Evolutionary conservation across 345 rosid species (phyloP).

Genomic region (Heritiera fomes): DNA sequence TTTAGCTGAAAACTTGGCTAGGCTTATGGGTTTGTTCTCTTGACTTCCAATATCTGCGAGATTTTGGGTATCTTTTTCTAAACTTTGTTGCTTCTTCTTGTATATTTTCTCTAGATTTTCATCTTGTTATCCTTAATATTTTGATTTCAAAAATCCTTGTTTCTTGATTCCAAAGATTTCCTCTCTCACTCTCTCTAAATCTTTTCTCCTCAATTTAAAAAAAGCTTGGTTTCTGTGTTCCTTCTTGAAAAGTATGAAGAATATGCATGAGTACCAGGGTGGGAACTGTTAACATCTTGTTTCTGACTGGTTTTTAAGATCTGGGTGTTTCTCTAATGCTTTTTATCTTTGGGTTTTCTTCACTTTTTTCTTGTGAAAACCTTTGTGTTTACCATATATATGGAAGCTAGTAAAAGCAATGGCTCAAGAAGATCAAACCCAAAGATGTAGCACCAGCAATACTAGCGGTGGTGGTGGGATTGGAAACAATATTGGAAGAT

Average conservation of each 20-base stretch:
- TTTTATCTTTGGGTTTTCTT: conserved; percentile 1
- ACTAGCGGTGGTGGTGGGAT: conserved; percentile 25
- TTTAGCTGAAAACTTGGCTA: conserved; percentile 35
- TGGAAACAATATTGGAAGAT: conserved; percentile 29
- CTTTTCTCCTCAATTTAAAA: neutral
- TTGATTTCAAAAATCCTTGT: conserved; percentile 13
- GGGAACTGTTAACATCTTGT: neutral
- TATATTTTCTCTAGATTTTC: conserved; percentile 23
- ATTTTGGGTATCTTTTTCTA: conserved; percentile 35
- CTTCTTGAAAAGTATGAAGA: neutral
- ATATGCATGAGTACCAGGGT: neutral
- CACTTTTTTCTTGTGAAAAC: neutral
- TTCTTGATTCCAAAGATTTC: conserved; percentile 27
- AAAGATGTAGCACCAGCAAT: conserved; percentile 30
- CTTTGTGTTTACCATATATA: conserved; percentile 7
- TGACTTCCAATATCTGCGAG: conserved; percentile 29
- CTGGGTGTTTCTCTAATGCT: conserved; percentile 21
- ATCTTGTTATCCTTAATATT: neutral
- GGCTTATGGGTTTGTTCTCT: conserved; percentile 34
- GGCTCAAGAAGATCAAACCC: conserved; percentile 49
- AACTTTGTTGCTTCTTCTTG: conserved; percentile 5
- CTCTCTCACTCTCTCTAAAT: neutral
- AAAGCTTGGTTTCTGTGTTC: neutral
- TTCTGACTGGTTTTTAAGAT: conserved; percentile 8
- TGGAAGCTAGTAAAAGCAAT: conserved; percentile 32